Percentiles rank a stretch among this genome's conserved stretches.
phyloP scores from a whole-genome alignment of 148 eudicot genomes.

The Arbutus unedo region DNA sequence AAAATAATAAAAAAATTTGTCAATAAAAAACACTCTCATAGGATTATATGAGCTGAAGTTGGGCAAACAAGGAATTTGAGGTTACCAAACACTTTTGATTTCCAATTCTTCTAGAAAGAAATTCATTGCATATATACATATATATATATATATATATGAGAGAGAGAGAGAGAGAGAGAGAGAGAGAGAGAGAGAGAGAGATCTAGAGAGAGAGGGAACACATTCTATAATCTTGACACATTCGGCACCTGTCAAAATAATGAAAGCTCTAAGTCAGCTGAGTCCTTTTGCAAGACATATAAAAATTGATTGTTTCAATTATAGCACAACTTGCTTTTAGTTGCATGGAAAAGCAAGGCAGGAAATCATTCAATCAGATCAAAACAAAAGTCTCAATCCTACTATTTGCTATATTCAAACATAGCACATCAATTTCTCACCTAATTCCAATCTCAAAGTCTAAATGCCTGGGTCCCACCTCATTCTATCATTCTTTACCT shows the following conservation, averaged over 20 bases:
- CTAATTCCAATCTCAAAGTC: slow-evolving; percentile 4
- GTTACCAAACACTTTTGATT: not conserved
- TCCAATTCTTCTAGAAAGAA: slow-evolving; percentile 1
- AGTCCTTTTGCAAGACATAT: not conserved
- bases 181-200: too few relatives aligned
- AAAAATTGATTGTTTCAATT: not conserved
- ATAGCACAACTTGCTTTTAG: not conserved
- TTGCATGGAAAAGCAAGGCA: not conserved
- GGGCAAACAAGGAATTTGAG: not conserved
- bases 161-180: too few relatives aligned
- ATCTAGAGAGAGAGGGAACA: too few relatives aligned
- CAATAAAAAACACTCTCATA: too few relatives aligned
- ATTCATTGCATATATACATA: not conserved
- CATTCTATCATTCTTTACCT: not conserved
- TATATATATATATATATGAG: too few relatives aligned
- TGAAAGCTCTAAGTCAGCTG: not conserved
- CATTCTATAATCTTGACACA: not conserved
- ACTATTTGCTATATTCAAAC: not conserved
- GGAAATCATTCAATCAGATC: not conserved
- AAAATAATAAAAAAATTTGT: too few relatives aligned
- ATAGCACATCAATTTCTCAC: slow-evolving; percentile 2
- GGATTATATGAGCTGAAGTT: not conserved
- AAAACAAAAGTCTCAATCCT: slow-evolving; percentile 6
- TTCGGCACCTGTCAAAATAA: not conserved
- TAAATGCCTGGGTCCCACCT: not conserved